Conservation (phyloP, 257 asterid genomes). For the Vinca minor region DNA sequence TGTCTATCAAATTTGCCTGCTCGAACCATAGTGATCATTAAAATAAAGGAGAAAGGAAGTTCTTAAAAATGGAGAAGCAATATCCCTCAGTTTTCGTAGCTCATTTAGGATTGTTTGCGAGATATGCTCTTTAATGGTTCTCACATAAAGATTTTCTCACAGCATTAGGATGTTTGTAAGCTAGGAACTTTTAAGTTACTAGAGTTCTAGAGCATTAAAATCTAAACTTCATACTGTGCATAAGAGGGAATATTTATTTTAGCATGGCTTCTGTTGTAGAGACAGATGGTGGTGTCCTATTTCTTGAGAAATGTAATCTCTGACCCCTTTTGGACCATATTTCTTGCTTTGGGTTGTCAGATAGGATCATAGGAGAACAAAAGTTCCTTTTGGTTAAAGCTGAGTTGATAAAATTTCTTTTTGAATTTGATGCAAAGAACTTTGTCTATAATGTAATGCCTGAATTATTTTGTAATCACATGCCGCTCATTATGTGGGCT, state of each 20-base stretch:
- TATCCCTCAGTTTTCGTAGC: neutral
- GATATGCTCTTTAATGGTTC: neutral
- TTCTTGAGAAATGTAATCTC: neutral
- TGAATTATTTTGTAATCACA: neutral
- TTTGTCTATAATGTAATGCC: neutral
- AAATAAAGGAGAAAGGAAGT: neutral
- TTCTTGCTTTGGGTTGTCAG: neutral
- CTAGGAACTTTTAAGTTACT: neutral
- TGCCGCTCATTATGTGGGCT: neutral
- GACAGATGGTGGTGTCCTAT: neutral
- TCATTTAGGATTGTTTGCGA: neutral
- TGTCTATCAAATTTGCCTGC: neutral
- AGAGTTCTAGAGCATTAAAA: neutral
- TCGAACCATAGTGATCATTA: neutral
- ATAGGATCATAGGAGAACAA: neutral
- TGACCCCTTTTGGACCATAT: neutral
- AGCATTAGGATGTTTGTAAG: neutral
- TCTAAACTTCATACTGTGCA: neutral
- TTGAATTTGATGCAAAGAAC: neutral
- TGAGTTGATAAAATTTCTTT: neutral
- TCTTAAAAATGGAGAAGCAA: neutral
- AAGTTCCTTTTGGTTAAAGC: neutral
- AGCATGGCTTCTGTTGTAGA: neutral
- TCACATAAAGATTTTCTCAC: neutral
- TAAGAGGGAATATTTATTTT: neutral